These are phyloP conservation scores for Globisporangium paddicum DNA, from an alignment of 352 stramenopile genomes.

Conservation along the genomic window DNA sequence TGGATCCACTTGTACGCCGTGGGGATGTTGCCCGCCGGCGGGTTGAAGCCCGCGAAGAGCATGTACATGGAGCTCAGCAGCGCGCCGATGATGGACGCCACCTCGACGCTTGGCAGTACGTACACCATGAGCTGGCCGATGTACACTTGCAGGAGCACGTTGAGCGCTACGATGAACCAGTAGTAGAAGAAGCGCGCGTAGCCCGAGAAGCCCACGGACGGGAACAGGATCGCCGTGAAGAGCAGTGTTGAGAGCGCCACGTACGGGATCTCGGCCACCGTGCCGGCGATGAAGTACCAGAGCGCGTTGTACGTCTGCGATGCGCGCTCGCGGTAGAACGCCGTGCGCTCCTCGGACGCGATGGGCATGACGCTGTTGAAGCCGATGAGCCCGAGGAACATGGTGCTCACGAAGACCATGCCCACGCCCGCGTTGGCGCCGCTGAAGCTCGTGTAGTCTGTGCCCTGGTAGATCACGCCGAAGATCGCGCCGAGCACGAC, in stretches of 20 bases:
- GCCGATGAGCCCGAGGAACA: conserved; percentile 79
- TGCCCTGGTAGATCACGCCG: conserved; percentile 59
- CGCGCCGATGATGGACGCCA: conserved; percentile 36
- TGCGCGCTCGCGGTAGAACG: conserved; percentile 92
- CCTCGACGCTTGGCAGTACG: conserved; percentile 35
- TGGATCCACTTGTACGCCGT: conserved; percentile 53
- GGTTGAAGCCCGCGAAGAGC: conserved; percentile 48
- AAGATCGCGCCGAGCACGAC: conserved; percentile 70
- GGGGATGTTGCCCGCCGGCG: conserved; percentile 34
- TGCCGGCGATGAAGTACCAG: conserved; percentile 79
- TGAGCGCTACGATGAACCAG: conserved; percentile 38
- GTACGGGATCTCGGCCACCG: conserved; percentile 75
- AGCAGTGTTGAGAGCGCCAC: conserved; percentile 29
- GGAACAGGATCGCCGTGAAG: conserved; percentile 37
- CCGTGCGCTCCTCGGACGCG: conserved; percentile 76
- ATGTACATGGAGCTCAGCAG: conserved; percentile 58
- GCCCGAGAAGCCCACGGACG: conserved; percentile 39
- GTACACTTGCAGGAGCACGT: conserved; percentile 45
- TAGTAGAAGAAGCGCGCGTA: conserved; percentile 32
- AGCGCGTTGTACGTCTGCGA: conserved; percentile 87
- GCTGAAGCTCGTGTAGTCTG: conserved; percentile 42
- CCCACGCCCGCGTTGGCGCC: conserved; percentile 49
- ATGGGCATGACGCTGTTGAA: conserved; percentile 80
- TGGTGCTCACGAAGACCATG: conserved; percentile 77
- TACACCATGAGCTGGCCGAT: conserved; percentile 46